phyloP scores from a whole-genome alignment of 2,329 filamentous ascomycete genomes.

The Aspergillus brasiliensis region DNA sequence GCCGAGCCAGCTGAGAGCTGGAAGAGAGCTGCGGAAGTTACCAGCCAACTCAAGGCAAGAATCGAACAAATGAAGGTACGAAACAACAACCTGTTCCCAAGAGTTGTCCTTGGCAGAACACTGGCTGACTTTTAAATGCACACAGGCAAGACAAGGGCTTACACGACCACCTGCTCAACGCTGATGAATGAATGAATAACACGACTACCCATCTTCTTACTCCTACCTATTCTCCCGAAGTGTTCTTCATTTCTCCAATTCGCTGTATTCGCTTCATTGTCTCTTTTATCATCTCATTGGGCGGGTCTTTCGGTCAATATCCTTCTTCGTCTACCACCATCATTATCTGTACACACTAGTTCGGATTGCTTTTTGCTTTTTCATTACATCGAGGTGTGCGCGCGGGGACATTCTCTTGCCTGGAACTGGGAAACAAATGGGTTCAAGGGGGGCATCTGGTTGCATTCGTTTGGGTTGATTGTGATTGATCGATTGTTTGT shows the following conservation, averaged over 20 bases:
- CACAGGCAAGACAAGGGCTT: constrained; percentile 49
- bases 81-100: neutral
- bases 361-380: neutral
- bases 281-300: neutral
- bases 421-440: neutral
- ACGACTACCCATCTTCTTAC: constrained; percentile 12
- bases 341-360: neutral
- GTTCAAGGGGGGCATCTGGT: constrained; percentile 8
- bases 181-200: constrained; percentile 35
- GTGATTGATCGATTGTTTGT: neutral
- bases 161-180: constrained; percentile 41
- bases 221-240: neutral
- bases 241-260: neutral
- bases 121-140: constrained; percentile 1
- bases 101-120: neutral
- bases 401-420: neutral
- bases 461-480: constrained; percentile 19
- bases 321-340: neutral
- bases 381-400: neutral
- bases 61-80: constrained; percentile 95
- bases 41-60: constrained; percentile 91
- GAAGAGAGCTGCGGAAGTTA: constrained; percentile 96
- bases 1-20: constrained; percentile 79
- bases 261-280: neutral
- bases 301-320: neutral